These are phyloP conservation scores for Podospora australis DNA, from an alignment of 495 filamentous ascomycete species.

Conservation along the genomic window DNA sequence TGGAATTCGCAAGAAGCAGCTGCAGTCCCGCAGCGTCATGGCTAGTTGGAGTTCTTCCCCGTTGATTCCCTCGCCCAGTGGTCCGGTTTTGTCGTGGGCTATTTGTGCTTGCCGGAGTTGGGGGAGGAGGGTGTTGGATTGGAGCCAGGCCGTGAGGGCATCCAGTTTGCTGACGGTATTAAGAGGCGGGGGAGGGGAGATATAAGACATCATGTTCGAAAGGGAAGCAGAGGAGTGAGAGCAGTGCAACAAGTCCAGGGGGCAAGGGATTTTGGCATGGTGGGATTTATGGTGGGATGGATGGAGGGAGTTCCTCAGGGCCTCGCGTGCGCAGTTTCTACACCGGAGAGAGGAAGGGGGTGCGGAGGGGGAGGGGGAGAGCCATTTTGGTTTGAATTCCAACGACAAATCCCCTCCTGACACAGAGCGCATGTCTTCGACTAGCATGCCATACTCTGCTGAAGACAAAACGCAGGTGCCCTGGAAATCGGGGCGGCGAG, in stretches of 20 bases:
- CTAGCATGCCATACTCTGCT: slow-evolving; percentile 60
- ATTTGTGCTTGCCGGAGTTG: slow-evolving; percentile 46
- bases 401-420: slow-evolving; percentile 43
- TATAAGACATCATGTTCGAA: neutral
- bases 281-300: slow-evolving; percentile 3
- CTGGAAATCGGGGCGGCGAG: slow-evolving; percentile 40
- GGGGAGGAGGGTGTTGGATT: slow-evolving; percentile 30
- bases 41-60: slow-evolving; percentile 42
- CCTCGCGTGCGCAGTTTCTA: slow-evolving; percentile 76
- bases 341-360: slow-evolving; percentile 61
- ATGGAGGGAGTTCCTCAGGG: slow-evolving; percentile 28
- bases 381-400: slow-evolving; percentile 96
- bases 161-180: neutral
- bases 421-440: slow-evolving; percentile 67
- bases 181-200: neutral
- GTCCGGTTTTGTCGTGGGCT: slow-evolving; percentile 42
- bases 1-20: slow-evolving; percentile 65
- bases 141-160: slow-evolving; percentile 23
- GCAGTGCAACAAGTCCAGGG: slow-evolving; percentile 21
- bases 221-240: neutral
- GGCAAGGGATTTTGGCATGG: slow-evolving; percentile 16
- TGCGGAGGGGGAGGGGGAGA: slow-evolving; percentile 73
- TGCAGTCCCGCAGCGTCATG: slow-evolving; percentile 89
- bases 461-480: slow-evolving; percentile 51
- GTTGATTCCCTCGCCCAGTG: slow-evolving; percentile 24